These are phyloP conservation scores for Diplosphaera chodatii DNA, from an alignment of 139 green algal genomes.

Conservation along the genomic window DNA sequence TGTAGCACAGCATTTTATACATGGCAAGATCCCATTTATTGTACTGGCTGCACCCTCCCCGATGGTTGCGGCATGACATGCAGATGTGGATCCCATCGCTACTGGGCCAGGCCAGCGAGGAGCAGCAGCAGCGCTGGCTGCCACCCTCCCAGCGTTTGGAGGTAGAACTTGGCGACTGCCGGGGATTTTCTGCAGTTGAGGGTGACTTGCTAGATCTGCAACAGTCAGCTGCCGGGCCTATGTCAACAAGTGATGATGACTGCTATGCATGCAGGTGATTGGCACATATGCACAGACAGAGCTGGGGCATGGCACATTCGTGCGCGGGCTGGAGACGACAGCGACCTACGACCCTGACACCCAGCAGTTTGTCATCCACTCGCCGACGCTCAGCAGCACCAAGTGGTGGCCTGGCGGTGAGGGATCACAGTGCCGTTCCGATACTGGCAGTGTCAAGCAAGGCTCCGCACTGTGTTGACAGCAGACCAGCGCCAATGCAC, in stretches of 20 bases:
- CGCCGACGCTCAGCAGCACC: conserved; percentile 75
- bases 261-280: conserved; percentile 45
- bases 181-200: too few relatives aligned
- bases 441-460: too few relatives aligned
- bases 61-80: not conserved
- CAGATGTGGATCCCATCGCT: conserved; percentile 96
- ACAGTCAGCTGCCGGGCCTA: too few relatives aligned
- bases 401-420: conserved; percentile 84
- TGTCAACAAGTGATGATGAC: too few relatives aligned
- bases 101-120: conserved; percentile 72
- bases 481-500: too few relatives aligned
- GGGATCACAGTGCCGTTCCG: not conserved
- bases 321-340: conserved; percentile 93
- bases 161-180: too few relatives aligned
- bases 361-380: conserved; percentile 89
- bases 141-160: conserved; percentile 58
- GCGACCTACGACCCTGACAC: conserved; percentile 75
- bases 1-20: too few relatives aligned
- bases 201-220: too few relatives aligned
- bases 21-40: too few relatives aligned
- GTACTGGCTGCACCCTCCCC: not conserved
- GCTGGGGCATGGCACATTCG: conserved; percentile 92
- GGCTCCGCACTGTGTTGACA: too few relatives aligned
- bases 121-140: conserved; percentile 90
- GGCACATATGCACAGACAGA: conserved; percentile 95